Evolutionary conservation across 2,329 filamentous ascomycete genomes (phyloP).

Genomic region (Pseudocercospora ulei): DNA sequence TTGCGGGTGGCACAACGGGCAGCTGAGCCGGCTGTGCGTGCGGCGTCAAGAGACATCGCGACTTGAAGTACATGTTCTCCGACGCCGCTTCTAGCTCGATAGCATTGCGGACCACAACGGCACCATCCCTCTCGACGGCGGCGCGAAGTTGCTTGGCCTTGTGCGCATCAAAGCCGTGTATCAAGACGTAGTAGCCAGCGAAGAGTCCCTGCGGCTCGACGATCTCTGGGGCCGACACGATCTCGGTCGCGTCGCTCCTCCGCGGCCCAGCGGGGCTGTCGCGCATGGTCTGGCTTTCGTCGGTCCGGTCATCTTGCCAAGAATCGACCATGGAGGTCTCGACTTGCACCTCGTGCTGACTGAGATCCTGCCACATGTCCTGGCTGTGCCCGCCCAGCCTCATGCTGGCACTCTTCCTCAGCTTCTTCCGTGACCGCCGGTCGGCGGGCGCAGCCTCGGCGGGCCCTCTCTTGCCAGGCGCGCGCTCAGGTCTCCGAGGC

Average conservation of each 20-base stretch:
- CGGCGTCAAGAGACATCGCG: conserved; percentile 32
- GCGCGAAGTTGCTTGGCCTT: conserved; percentile 20
- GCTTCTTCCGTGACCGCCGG: conserved; percentile 57
- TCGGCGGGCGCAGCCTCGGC: conserved; percentile 23
- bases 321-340: conserved; percentile 23
- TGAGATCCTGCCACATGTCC: conserved; percentile 83
- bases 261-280: conserved; percentile 9
- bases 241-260: conserved; percentile 2
- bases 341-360: conserved; percentile 37
- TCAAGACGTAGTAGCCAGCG: conserved; percentile 26
- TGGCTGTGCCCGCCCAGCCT: conserved; percentile 71
- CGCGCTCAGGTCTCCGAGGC: conserved; percentile 33
- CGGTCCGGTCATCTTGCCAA: conserved; percentile 20
- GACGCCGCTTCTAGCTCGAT: conserved; percentile 24
- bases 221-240: conserved; percentile 1
- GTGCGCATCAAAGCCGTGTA: conserved; percentile 26
- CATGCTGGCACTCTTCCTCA: conserved; percentile 77
- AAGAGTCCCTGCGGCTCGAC: conserved; percentile 26
- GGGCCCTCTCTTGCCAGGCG: conserved; percentile 51
- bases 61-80: conserved; percentile 13
- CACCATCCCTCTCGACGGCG: conserved; percentile 30
- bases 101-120: conserved; percentile 23
- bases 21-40: conserved; percentile 24
- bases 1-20: conserved; percentile 25
- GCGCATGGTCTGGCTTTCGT: conserved; percentile 18